phyloP scores from a whole-genome alignment of 805 yeast species.

The Hemisphaericaspora nanyangensis region DNA sequence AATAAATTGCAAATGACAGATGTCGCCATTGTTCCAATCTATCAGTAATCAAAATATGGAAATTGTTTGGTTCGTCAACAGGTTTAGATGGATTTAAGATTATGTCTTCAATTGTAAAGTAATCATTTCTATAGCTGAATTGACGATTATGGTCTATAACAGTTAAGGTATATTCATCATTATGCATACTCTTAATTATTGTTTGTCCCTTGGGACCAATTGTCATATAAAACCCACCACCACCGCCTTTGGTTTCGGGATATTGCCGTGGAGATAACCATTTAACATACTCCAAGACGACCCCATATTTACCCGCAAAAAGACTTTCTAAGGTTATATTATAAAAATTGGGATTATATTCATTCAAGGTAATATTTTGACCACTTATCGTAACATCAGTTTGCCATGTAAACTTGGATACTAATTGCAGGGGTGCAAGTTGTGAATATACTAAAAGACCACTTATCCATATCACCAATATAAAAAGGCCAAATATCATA shows the following conservation, averaged over 20 bases:
- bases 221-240: constrained; percentile 30
- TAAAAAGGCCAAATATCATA: constrained; percentile 1
- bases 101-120: constrained; percentile 28
- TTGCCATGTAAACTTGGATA: constrained; percentile 19
- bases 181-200: constrained; percentile 23
- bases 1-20: constrained; percentile 32
- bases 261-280: constrained; percentile 32
- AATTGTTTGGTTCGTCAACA: constrained; percentile 37
- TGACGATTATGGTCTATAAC: constrained; percentile 18
- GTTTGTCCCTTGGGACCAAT: constrained; percentile 10
- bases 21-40: constrained; percentile 40
- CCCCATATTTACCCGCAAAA: constrained; percentile 20
- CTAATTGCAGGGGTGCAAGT: constrained; percentile 13
- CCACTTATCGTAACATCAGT: constrained; percentile 21
- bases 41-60: constrained; percentile 56
- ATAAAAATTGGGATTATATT: constrained; percentile 20
- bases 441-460: constrained; percentile 26
- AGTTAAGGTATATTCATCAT: constrained; percentile 23
- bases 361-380: constrained; percentile 28
- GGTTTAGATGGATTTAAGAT: constrained; percentile 37
- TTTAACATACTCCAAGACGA: constrained; percentile 13
- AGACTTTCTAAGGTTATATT: constrained; percentile 26
- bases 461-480: constrained; percentile 22
- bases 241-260: constrained; percentile 15
- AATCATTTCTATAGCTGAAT: constrained; percentile 42